Conservation (phyloP, 768 basidiomycete genomes). For the Podaxis sp. region DNA sequence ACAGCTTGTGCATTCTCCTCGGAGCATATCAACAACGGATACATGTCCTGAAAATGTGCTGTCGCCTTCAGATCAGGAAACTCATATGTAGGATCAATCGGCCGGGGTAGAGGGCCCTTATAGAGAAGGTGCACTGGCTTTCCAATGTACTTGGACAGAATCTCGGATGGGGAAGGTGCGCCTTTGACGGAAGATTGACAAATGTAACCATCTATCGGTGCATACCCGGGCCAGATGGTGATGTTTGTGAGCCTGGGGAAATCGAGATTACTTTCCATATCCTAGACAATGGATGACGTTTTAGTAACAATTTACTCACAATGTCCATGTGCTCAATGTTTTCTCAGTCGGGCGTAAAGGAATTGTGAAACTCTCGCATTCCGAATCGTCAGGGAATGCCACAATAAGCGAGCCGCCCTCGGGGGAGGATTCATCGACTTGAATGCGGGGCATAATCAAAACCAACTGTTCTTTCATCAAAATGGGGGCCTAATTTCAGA, state of each 20-base stretch:
- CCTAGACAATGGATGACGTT: background rate
- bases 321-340: slow-evolving; percentile 49
- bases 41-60: slow-evolving; percentile 67
- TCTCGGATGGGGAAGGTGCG: slow-evolving; percentile 44
- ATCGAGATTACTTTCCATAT: background rate
- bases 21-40: slow-evolving; percentile 64
- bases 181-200: slow-evolving; percentile 40
- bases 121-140: slow-evolving; percentile 60
- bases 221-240: slow-evolving; percentile 43
- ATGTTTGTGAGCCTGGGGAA: slow-evolving; percentile 51
- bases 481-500: background rate
- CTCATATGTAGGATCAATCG: slow-evolving; percentile 44
- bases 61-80: slow-evolving; percentile 61
- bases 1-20: slow-evolving; percentile 61
- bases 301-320: slow-evolving; percentile 37
- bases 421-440: slow-evolving; percentile 40
- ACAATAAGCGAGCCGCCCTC: slow-evolving; percentile 51
- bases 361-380: slow-evolving; percentile 54
- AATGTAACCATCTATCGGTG: slow-evolving; percentile 62
- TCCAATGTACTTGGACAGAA: slow-evolving; percentile 61
- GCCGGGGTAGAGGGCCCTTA: slow-evolving; percentile 61
- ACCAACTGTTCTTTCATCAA: slow-evolving; percentile 48
- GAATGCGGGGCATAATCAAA: slow-evolving; percentile 57
- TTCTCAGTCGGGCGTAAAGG: slow-evolving; percentile 56
- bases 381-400: slow-evolving; percentile 58